phyloP scores from a whole-genome alignment of 169 alveolate genomes.

The Babesia caballi region DNA sequence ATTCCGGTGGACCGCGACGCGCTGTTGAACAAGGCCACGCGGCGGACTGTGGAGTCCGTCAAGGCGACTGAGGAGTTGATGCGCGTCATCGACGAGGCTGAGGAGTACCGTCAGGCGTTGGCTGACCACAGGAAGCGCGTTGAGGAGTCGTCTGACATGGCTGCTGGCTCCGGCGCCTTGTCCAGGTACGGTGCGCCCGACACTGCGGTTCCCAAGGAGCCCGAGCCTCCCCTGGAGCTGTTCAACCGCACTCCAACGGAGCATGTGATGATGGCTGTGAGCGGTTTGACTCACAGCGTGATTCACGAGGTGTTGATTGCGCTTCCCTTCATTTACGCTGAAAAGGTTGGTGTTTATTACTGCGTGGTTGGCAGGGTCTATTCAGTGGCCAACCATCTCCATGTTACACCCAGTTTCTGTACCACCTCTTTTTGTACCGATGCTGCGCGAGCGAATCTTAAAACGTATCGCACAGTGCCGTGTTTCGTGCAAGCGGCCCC shows the following conservation, averaged over 20 bases:
- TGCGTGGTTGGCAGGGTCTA: too few species aligned
- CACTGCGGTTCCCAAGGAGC: background rate
- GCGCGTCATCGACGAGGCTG: constrained; percentile 46
- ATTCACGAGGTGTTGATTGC: constrained; percentile 54
- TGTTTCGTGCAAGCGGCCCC: too few species aligned
- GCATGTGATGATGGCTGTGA: constrained; percentile 47
- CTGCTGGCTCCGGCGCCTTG: background rate
- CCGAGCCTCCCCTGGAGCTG: constrained; percentile 31
- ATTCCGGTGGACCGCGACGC: constrained; percentile 71
- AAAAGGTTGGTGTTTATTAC: background rate
- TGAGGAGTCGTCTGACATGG: background rate
- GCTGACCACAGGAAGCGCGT: constrained; percentile 3
- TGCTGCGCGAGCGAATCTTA: too few species aligned
- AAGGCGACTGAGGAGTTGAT: constrained; percentile 79
- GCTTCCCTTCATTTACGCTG: constrained; percentile 55
- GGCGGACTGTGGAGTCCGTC: constrained; percentile 77
- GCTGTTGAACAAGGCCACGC: constrained; percentile 72
- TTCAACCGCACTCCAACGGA: constrained; percentile 32
- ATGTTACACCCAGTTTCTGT: too few species aligned
- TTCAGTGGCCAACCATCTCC: background rate
- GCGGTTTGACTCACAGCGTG: constrained; percentile 31
- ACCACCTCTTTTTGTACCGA: too few species aligned
- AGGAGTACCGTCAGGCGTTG: constrained; percentile 33
- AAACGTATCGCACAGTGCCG: too few species aligned
- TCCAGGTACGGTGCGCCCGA: constrained; percentile 30